Evolutionary conservation across 192 early-diverging fungal species (phyloP), one percentile per base, ranked within the genome.

Genomic region (Coemansia sp.): DNA sequence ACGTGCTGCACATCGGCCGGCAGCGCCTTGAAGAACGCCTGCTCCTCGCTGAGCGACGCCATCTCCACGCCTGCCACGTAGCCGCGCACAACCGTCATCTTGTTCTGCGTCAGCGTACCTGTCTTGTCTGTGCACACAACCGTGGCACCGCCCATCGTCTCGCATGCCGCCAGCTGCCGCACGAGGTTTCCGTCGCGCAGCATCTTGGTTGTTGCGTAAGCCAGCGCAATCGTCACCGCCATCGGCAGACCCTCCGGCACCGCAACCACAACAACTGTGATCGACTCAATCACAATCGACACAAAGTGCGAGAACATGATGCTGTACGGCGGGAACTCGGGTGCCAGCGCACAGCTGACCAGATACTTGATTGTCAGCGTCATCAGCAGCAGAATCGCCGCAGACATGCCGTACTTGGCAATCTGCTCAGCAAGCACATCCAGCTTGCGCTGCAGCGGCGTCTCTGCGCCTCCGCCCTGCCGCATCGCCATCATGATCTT

Each of bases 381-480:
- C n/a, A 96, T 67, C 48, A 99, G 82, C 88, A 99, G 92, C 43
- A 90, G 65, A n/a, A 92, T 64, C 11, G 95, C 91, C 65, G 88
- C 89, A 62, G 85, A 87, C 74, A 93, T 86, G 48, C 95, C 97
- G 73, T 95, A 88, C 80, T 95, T 96, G 67, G 94, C 95, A 73
- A 99, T 99, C 73, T 91, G 85, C 74, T 99, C 94, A 10, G 95
- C 95, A 22, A 99, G 84, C 41, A 83, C 75, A 41, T 92, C 90
- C n/a, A 99, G 88, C 81, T 98, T 97, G 59, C 81, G 64, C 85
- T 99, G 97, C 49, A 99, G 88, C 21, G 97, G 97, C 39, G 97
- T 99, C 61, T 87, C 91, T 6, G 87, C 80, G 39, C 60, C 47
- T 71, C 77, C 72, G 65, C 71, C 71, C 55, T 78, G 68, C 62